Base-by-base conservation (phyloP, 345 rosid genomes). In the Syzygium oleosum region DNA sequence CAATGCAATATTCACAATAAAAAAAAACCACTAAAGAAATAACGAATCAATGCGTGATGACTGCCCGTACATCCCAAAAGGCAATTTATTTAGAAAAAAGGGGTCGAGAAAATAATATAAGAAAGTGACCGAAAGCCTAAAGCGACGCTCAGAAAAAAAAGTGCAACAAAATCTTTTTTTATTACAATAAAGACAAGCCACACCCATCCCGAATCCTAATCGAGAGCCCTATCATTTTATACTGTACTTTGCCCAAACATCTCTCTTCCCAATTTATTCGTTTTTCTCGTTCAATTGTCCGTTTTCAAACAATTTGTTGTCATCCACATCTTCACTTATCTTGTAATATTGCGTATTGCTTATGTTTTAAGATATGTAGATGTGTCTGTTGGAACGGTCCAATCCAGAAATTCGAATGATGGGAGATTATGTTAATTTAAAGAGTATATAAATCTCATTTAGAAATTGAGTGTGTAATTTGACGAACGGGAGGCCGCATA, bases 171-270 rank as follows among this genome's bases (percentile, higher is more conserved):
- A 43, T 43, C 46, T 9, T 12, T 34, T 15, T 34, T 34, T 17
- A 73, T 19, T 73, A 73, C 46, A 34, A 19, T 38, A 73, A 34
- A 19, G 80, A 73, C 80, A 73, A 9, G 49, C 49, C 55, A 25
- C 86, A 12, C 86, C 65, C 86, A 85, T 85, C 86, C 87, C 55
- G 34, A 59, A 59, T 54, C 87, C 87, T 59, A 85, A 85, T 85
- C 3, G 87, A 85, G 87, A 59, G 87, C 54, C 87, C 87, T 25
- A 58, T 85, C 68, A 85, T 85, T 43, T 43, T 34, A 14, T 85
- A 85, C 41, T 27, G 87, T 46, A 58, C 87, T 58, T 58, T 31
- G 23, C 27, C 17, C 63, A 6, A 29, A 5, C 27, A 12, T 85
- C 29, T 85, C 21, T 58, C 59, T 43, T 59, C 12, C 52, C 51